Base-by-base conservation (phyloP, 345 rosid genomes). In the Stellera chamaejasme region DNA sequence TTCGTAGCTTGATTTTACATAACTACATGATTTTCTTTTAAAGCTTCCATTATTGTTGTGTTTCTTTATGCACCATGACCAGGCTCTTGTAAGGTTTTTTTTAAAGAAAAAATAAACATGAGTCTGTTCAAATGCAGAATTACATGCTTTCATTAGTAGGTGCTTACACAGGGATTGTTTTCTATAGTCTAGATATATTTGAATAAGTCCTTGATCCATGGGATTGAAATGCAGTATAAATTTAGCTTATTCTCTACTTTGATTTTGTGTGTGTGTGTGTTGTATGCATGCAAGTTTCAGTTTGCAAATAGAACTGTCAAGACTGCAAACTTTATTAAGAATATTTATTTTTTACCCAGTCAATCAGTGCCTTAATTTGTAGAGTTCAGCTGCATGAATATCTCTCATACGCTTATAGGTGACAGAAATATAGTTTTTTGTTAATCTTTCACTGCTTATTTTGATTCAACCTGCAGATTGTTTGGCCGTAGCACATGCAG, bases 401-500 rank as follows among this genome's bases (percentile, higher is more conserved):
- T 47, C 5, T 48, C 54, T 39, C 47, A 13, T 53, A 39, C 5
- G 13, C 45, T 52, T 10, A 11, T 53, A 9, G 12, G 12, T 45
- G 19, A 13, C 32, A 16, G 42, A 28, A 14, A 50, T 50, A 14
- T 11, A n/a, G 26, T 26, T 52, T 16, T 16, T 23, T 0, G 7
- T 43, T 50, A 64, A 65, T 66, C 43, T 57, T 50, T 64, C 39
- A 4, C 39, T 32, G 39, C 9, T 32, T 32, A 32, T 32, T 36
- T 48, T 50, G 13, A 43, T 64, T 78, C 54, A 62, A 56, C 50
- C 52, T 73, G 72, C 95, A 94, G 99, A 87, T 80, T 67, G 81
- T 66, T 68, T 94, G 79, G 79, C 97, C 19, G 96, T 89, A 47
- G 97, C 95, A 19, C 82, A 85, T 72, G 82, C 89, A 56, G 75